These are phyloP conservation scores for Aureobasidium sp. DNA, from an alignment of 2,329 filamentous ascomycete genomes.

Conservation along the genomic window DNA sequence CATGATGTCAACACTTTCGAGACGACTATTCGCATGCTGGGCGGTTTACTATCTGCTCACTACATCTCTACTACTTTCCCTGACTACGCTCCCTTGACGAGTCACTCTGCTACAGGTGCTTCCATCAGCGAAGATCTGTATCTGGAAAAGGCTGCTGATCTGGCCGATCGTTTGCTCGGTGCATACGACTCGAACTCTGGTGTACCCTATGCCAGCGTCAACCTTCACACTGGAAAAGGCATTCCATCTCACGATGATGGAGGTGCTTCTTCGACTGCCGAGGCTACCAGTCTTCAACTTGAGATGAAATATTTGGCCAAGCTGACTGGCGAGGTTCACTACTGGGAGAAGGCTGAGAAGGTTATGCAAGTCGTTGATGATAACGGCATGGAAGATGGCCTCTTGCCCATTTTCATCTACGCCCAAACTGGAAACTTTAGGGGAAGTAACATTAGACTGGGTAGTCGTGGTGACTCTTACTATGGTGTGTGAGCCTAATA, in stretches of 20 bases:
- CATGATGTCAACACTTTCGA: constrained; percentile 99
- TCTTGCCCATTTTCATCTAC: constrained; percentile 93
- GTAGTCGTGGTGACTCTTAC: constrained; percentile 96
- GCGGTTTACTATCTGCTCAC: constrained; percentile 91
- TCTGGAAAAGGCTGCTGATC: constrained; percentile 93
- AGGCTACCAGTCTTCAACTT: constrained; percentile 91
- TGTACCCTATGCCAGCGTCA: constrained; percentile 91
- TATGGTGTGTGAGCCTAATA: constrained; percentile 62
- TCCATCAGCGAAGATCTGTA: constrained; percentile 89
- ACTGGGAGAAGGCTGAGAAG: constrained; percentile 92
- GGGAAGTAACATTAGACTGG: constrained; percentile 88
- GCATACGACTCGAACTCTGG: constrained; percentile 92
- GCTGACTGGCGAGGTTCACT: constrained; percentile 90
- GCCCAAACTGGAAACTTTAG: constrained; percentile 82
- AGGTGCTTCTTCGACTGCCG: constrained; percentile 93
- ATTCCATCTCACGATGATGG: constrained; percentile 85
- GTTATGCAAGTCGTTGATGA: constrained; percentile 93
- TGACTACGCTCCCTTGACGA: constrained; percentile 74
- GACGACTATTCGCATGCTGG: constrained; percentile 97
- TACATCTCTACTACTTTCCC: constrained; percentile 91
- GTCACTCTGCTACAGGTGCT: constrained; percentile 67
- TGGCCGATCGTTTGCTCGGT: constrained; percentile 86
- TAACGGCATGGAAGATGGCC: constrained; percentile 80
- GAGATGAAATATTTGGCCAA: constrained; percentile 99
- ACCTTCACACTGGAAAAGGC: constrained; percentile 80